Conservation (phyloP, 108 stramenopile genomes). For the Cyclotella sp. region DNA sequence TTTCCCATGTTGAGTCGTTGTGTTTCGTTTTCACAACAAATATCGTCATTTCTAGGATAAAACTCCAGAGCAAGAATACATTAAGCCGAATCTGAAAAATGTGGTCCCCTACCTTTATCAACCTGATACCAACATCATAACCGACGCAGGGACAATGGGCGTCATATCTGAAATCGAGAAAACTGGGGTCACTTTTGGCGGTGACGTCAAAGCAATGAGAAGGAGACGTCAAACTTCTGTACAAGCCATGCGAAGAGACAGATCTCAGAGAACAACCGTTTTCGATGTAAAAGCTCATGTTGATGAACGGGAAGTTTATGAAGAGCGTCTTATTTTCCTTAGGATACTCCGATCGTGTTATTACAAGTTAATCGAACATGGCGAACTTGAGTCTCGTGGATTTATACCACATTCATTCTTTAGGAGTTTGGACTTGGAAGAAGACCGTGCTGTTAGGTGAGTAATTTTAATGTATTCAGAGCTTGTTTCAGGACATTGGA, state of each 20-base stretch:
- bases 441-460: slow-evolving; percentile 38
- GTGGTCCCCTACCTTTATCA: slow-evolving; percentile 57
- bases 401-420: slow-evolving; percentile 53
- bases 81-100: slow-evolving; percentile 51
- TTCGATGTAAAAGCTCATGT: neutral
- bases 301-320: slow-evolving; percentile 9
- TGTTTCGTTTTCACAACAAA: neutral
- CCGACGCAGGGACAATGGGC: slow-evolving; percentile 6
- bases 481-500: slow-evolving; percentile 26
- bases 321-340: slow-evolving; percentile 17
- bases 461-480: slow-evolving; percentile 45
- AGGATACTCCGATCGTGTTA: slow-evolving; percentile 59
- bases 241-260: neutral
- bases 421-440: slow-evolving; percentile 55
- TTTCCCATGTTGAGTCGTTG: neutral
- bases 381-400: slow-evolving; percentile 58
- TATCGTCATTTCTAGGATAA: slow-evolving; percentile 1
- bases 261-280: slow-evolving; percentile 3
- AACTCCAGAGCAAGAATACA: slow-evolving; percentile 44
- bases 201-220: slow-evolving; percentile 2
- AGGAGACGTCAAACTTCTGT: slow-evolving; percentile 6
- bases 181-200: neutral
- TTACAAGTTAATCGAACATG: slow-evolving; percentile 52
- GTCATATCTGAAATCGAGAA: neutral
- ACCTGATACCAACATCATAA: neutral